These are phyloP conservation scores for Podaxis mareebaensis DNA, from an alignment of 768 basidiomycete species.

Conservation along the genomic window DNA sequence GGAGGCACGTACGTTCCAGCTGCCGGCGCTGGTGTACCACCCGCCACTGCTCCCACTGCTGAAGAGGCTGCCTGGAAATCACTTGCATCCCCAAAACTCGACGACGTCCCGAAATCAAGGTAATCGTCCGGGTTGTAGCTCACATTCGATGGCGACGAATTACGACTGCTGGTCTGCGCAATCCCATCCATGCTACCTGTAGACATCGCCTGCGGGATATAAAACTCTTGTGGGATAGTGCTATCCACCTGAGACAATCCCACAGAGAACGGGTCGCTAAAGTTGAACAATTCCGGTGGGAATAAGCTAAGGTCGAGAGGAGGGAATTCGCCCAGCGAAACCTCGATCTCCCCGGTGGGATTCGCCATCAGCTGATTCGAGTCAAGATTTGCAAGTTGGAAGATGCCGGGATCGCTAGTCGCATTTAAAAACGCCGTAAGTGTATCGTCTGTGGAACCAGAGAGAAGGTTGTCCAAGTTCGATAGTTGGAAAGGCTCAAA, in stretches of 20 bases:
- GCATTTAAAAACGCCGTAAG: slow-evolving; percentile 31
- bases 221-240: not conserved
- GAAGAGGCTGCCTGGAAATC: slow-evolving; percentile 10
- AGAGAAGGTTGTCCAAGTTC: slow-evolving; percentile 16
- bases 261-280: slow-evolving; percentile 5
- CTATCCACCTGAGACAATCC: not conserved
- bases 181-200: not conserved
- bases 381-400: slow-evolving; percentile 35
- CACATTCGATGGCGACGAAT: not conserved
- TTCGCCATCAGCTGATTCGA: slow-evolving; percentile 28
- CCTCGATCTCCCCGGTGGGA: slow-evolving; percentile 39
- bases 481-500: slow-evolving; percentile 17
- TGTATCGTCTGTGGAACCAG: slow-evolving; percentile 22
- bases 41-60: not conserved
- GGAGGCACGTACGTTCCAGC: slow-evolving; percentile 49
- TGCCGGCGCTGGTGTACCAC: slow-evolving; percentile 17
- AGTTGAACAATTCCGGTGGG: slow-evolving; percentile 10
- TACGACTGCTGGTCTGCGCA: not conserved
- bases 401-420: slow-evolving; percentile 35
- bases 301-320: slow-evolving; percentile 14
- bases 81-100: not conserved
- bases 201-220: not conserved
- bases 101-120: slow-evolving; percentile 34
- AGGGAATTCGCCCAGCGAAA: slow-evolving; percentile 29
- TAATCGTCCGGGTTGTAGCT: slow-evolving; percentile 34